Evolutionary conservation across 2,329 filamentous ascomycete genomes (phyloP), one percentile per base, ranked within the genome.

Genomic region (Colletotrichum australisinense): DNA sequence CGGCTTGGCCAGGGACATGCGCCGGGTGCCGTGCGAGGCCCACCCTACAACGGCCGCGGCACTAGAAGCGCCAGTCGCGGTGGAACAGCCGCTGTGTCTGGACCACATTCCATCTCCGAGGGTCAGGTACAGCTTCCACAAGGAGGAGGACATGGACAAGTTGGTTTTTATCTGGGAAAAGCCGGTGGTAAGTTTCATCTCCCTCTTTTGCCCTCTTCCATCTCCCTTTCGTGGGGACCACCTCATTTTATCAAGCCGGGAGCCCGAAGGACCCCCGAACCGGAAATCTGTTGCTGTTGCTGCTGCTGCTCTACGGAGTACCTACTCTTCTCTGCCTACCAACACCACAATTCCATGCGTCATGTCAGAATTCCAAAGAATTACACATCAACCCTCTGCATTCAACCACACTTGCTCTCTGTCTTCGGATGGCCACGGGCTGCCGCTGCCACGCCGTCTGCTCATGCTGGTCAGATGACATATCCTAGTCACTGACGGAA

Each of bases 11-110:
- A 64, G 66, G 66, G 59, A 59, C 53, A 38, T 60, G 59, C 59
- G 46, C 65, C 70, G 70, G 59, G 30, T 53, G 30, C 46, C 42
- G 59, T 52, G 57, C 38, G 42, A 63, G 65, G 56, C 46, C 70
- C 59, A 73, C 67, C 28, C 42, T 32, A 28, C 57, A 49, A 67
- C 49, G 64, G 64, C 64, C 55, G n/a, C 46, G 46, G 60, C 49
- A 53, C 66, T 19, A 42, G 28, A 35, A 63, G 46, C 46, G 60
- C 60, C 46, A 49, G n/a, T 46, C 16, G 49, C 32, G 19, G 46
- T 71, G 57, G 35, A 52, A 62, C 56, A 49, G 46, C 64, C 35
- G 57, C 69, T 63, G 57, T 32, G 24, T 59, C 57, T 62, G 52
- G 8, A 63, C 38, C 35, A 52, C 58, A 53, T 49, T 49, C 57